Percentiles rank a stretch among this genome's conserved stretches.
Conservation (phyloP, 1,139 yeast species). For the Casaregolazyma suthepensis region DNA sequence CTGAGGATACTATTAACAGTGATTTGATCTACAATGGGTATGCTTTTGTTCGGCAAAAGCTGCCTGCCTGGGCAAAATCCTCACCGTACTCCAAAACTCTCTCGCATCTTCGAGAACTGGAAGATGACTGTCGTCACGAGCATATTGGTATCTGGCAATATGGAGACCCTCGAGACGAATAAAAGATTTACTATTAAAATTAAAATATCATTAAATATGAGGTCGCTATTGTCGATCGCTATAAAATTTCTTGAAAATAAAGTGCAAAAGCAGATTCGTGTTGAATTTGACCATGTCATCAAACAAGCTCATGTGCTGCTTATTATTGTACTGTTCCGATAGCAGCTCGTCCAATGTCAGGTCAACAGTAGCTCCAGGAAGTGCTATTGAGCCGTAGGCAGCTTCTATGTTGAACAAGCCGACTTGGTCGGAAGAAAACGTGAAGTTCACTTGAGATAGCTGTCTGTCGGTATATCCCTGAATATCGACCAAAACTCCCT, state of each 20-base stretch:
- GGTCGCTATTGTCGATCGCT: constrained; percentile 28
- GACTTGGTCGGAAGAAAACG: constrained; percentile 69
- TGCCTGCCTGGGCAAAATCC: constrained; percentile 35
- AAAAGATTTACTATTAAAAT: not conserved
- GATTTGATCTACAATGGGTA: constrained; percentile 59
- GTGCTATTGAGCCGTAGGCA: constrained; percentile 40
- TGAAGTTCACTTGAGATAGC: constrained; percentile 64
- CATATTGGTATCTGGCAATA: constrained; percentile 76
- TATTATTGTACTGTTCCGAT: constrained; percentile 53
- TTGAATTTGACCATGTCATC: constrained; percentile 63
- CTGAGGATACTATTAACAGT: constrained; percentile 57
- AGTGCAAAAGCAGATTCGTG: constrained; percentile 56
- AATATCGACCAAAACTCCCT: constrained; percentile 57
- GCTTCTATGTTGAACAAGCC: constrained; percentile 72
- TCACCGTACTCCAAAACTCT: constrained; percentile 25
- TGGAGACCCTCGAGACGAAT: constrained; percentile 69
- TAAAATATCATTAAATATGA: not conserved
- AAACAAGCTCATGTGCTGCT: constrained; percentile 47
- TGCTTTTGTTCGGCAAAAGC: constrained; percentile 50
- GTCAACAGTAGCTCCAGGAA: constrained; percentile 48
- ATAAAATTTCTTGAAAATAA: constrained; percentile 70
- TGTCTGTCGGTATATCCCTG: constrained; percentile 43
- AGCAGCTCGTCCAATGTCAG: constrained; percentile 64
- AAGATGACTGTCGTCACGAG: constrained; percentile 44
- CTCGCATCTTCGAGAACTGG: constrained; percentile 37